A percentile compares a stretch with the other conserved stretches of the same genome.
Conservation (phyloP, 2,329 filamentous ascomycete genomes). For the Magnaporthiopsis poae region DNA sequence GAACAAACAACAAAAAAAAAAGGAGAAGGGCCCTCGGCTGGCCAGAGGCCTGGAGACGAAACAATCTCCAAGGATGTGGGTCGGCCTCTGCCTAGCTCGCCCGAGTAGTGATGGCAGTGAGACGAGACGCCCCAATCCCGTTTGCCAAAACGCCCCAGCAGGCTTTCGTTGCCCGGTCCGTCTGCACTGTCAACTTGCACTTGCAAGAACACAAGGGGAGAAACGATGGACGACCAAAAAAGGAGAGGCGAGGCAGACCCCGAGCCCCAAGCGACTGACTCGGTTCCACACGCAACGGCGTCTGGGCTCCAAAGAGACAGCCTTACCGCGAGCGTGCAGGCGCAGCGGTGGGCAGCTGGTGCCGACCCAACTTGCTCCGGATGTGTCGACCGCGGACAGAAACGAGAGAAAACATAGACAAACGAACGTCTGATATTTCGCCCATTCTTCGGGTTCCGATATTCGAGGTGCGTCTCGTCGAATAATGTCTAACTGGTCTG, state of each 20-base stretch:
- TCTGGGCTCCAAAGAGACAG: neutral
- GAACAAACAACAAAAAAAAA: neutral
- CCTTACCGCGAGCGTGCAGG: neutral
- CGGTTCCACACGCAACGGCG: too few relatives aligned
- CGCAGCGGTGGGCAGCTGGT: neutral
- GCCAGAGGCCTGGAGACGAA: neutral
- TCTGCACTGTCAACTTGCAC: neutral
- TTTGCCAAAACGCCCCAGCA: neutral
- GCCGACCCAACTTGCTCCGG: too few relatives aligned
- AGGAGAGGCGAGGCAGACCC: neutral
- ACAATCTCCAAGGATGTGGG: neutral
- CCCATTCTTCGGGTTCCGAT: neutral
- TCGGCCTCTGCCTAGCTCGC: too few relatives aligned
- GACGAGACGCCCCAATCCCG: neutral
- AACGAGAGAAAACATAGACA: neutral
- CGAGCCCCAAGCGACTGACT: neutral
- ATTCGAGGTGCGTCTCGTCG: neutral
- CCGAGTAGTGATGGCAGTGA: neutral
- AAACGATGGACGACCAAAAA: neutral
- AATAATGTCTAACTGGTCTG: neutral
- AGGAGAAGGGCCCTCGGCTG: neutral
- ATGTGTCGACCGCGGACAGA: too few relatives aligned
- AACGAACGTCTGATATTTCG: neutral
- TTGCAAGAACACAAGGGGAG: neutral
- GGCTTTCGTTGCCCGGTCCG: neutral